Evolutionary conservation across 371 early-diverging fungal species (phyloP).

Genomic region (Mortierella sp.): DNA sequence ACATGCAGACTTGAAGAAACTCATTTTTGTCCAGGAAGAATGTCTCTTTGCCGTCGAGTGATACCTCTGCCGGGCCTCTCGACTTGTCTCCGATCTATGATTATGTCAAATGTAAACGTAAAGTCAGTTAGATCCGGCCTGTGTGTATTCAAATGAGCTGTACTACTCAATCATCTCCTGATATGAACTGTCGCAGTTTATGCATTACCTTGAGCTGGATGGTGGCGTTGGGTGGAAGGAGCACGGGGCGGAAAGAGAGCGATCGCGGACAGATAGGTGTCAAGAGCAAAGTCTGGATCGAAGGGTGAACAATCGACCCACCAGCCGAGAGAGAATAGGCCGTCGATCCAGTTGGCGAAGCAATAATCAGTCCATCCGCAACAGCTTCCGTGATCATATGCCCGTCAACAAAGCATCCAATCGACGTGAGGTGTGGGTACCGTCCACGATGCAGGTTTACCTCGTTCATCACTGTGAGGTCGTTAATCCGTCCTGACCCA

Average conservation of each 20-base stretch:
- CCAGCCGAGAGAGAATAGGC: constrained; percentile 95
- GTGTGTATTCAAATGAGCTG: no score
- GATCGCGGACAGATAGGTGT: constrained; percentile 98
- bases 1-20: constrained; percentile 78
- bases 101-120: constrained; percentile 22
- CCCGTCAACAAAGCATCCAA: constrained; percentile 85
- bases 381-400: constrained; percentile 90
- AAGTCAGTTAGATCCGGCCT: no score
- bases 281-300: constrained; percentile 87
- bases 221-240: constrained; percentile 85
- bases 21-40: constrained; percentile 77
- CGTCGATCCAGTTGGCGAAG: constrained; percentile 96
- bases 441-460: constrained; percentile 90
- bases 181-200: background rate
- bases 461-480: constrained; percentile 89
- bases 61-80: constrained; percentile 76
- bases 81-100: constrained; percentile 72
- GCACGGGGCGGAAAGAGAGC: constrained; percentile 91
- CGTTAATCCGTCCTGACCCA: constrained; percentile 58
- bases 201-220: constrained; percentile 71
- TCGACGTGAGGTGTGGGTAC: constrained; percentile 84
- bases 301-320: constrained; percentile 96
- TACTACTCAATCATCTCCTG: no score
- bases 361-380: constrained; percentile 83
- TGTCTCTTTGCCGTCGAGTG: constrained; percentile 81